Evolutionary conservation across 352 stramenopile genomes (phyloP).

Genomic region (Pythium phragmiticola): DNA sequence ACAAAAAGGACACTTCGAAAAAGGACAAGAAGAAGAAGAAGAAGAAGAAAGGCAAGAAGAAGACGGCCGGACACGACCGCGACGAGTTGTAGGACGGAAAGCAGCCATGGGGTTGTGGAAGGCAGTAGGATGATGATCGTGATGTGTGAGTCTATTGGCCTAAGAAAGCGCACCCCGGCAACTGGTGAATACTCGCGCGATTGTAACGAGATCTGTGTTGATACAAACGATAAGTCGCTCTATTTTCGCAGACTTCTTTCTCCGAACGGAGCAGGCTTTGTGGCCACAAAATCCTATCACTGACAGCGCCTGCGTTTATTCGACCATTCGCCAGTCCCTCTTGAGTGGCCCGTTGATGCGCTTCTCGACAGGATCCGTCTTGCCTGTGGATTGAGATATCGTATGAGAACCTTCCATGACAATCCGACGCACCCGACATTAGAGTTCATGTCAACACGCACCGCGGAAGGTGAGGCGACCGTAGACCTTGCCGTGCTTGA

Average conservation of each 20-base stretch:
- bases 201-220: background rate
- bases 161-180: too few species aligned
- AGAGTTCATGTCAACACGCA: slow-evolving; percentile 28
- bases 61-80: slow-evolving; percentile 39
- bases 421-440: too few species aligned
- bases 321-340: slow-evolving; percentile 57
- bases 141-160: background rate
- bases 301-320: slow-evolving; percentile 8
- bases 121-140: background rate
- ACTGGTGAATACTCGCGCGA: background rate
- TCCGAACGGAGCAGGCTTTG: too few species aligned
- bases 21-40: slow-evolving; percentile 55
- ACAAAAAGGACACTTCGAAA: slow-evolving; percentile 33
- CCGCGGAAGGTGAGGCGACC: slow-evolving; percentile 79
- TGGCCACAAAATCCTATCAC: background rate
- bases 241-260: background rate
- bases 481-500: slow-evolving; percentile 87
- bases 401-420: too few species aligned
- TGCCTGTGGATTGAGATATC: slow-evolving; percentile 34
- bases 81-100: slow-evolving; percentile 43
- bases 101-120: background rate
- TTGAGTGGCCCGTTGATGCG: slow-evolving; percentile 77
- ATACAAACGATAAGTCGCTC: background rate
- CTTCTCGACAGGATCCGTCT: slow-evolving; percentile 69
- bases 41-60: slow-evolving; percentile 37